Evolutionary conservation across 2,329 filamentous ascomycete genomes (phyloP), one percentile per base, ranked within the genome.

Genomic region (Pyrenochaeta sp.): DNA sequence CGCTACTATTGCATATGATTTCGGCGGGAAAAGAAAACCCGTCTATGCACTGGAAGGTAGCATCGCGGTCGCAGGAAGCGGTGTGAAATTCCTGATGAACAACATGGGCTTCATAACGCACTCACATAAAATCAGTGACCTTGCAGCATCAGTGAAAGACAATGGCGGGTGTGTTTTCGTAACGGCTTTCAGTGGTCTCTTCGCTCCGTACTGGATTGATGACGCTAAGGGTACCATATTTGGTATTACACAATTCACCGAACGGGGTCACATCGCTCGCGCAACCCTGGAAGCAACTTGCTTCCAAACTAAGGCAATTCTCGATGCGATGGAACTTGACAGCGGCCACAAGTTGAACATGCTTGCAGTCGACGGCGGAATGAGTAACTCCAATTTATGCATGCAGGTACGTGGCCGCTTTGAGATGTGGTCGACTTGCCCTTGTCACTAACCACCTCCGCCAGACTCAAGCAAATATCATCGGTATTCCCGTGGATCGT

Each of bases 151-250:
- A 1, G 88, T 91, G 6, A 77, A 84, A 39, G 90, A 96, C 76
- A 96, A 90, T 60, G 93, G 92, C 54, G 93, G 93, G 7, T 90
- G 93, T 53, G 87, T 93, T 19, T 84, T 97, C 69, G 93, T 97
- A 59, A 96, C 93, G 2, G 93, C 93, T 1, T 97, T 97, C 75
- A 93, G 90, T 76, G 93, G 93, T 52, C 84, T 97, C 2, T 96
- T 96, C 74, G 93, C 93, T 0, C 93, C 93, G 0, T 96, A 97
- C 78, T 97, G 93, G 93, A 94, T 96, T 61, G 92, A 96, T 73
- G 91, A 96, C 78, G 92, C 92, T 22, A 90, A 93, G 76, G 93
- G 93, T 58, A 96, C 93, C 5, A 87, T 77, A 43, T 93, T 94
- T 69, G 92, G 92, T 47, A 89, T 96, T 64, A 95, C 92, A 0